A percentile compares a stretch with the other conserved stretches of the same genome.
phyloP scores from a whole-genome alignment of 306 rosid species.

The Gillenia trifoliata region DNA sequence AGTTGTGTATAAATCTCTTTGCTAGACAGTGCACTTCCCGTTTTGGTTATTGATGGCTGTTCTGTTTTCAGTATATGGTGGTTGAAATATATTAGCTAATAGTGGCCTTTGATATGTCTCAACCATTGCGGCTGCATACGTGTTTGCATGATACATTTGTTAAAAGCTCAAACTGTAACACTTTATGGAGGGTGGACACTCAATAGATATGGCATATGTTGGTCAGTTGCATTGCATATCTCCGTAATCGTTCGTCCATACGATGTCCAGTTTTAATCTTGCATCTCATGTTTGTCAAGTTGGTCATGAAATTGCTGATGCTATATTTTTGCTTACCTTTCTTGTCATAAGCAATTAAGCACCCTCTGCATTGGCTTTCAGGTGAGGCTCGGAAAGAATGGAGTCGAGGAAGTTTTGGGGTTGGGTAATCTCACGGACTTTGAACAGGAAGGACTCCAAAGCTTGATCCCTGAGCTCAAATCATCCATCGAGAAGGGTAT shows the following conservation, averaged over 20 bases:
- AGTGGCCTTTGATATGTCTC: background rate
- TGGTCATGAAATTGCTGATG: background rate
- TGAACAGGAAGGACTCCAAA: slow-evolving; percentile 73
- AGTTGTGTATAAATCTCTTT: background rate
- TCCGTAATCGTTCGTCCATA: background rate
- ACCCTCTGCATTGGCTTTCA: slow-evolving; percentile 20
- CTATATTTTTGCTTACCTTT: background rate
- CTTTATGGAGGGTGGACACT: background rate
- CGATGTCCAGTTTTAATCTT: background rate
- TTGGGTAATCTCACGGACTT: slow-evolving; percentile 78
- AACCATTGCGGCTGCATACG: background rate
- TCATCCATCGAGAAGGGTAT: slow-evolving; percentile 93
- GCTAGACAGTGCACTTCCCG: background rate
- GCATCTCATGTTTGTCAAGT: background rate
- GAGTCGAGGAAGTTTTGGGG: slow-evolving; percentile 73
- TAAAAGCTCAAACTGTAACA: background rate
- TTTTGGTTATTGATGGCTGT: background rate
- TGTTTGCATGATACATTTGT: background rate
- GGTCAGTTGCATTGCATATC: background rate
- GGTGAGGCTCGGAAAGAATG: slow-evolving; percentile 94
- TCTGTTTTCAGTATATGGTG: background rate
- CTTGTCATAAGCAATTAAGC: background rate
- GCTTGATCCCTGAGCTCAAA: slow-evolving; percentile 66
- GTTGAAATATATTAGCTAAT: background rate
- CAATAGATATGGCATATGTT: background rate